These are phyloP conservation scores for Lithospermum erythrorhizon DNA, from an alignment of 257 asterid species.

Conservation along the genomic window DNA sequence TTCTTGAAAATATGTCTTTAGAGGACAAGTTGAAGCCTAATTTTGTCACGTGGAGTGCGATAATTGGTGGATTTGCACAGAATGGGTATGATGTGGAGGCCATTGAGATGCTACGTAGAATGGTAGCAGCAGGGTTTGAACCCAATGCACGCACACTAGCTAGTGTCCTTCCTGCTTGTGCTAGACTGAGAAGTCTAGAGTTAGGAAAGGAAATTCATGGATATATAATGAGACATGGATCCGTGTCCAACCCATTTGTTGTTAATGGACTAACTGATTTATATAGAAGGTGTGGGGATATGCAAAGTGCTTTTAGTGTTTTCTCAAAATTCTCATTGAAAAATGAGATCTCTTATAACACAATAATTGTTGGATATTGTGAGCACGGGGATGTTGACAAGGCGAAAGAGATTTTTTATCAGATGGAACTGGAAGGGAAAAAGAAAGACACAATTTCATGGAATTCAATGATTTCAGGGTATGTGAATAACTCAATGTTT, in stretches of 20 bases:
- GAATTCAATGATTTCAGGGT: conserved; percentile 84
- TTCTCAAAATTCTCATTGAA: conserved; percentile 46
- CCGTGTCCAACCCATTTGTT: conserved; percentile 50
- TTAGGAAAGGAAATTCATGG: conserved; percentile 70
- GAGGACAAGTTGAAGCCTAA: conserved; percentile 32
- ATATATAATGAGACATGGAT: conserved; percentile 40
- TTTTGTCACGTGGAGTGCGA: conserved; percentile 60
- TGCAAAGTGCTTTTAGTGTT: conserved; percentile 39
- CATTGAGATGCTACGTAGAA: conserved; percentile 35
- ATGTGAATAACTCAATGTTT: conserved; percentile 42
- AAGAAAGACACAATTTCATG: conserved; percentile 47
- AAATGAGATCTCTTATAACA: conserved; percentile 58
- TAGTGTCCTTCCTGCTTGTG: conserved; percentile 61
- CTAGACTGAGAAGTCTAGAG: conserved; percentile 37
- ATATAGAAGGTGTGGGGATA: conserved; percentile 55
- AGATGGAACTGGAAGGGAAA: conserved; percentile 44
- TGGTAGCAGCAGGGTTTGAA: conserved; percentile 43
- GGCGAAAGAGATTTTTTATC: conserved; percentile 52
- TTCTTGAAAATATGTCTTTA: conserved; percentile 36
- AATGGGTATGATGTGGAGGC: conserved; percentile 60
- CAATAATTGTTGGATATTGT: conserved; percentile 67
- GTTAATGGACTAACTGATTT: conserved; percentile 70
- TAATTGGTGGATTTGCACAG: conserved; percentile 62
- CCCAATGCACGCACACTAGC: conserved; percentile 56
- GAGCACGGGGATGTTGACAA: conserved; percentile 37